Conservation (phyloP, 495 filamentous ascomycete genomes). For the Opeltia flavorubescens region DNA sequence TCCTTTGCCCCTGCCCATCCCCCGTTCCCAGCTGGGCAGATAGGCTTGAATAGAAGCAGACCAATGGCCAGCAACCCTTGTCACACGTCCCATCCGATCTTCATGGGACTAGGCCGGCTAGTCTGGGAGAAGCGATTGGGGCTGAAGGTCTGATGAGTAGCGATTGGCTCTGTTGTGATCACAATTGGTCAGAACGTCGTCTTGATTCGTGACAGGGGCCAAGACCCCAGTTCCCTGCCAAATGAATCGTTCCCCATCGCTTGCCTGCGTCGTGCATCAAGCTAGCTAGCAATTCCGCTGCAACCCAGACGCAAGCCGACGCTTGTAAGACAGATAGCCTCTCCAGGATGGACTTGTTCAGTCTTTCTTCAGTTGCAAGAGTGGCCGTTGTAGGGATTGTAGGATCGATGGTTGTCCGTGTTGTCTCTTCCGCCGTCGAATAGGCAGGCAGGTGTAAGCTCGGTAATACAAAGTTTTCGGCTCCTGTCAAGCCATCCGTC, state of each 20-base stretch:
- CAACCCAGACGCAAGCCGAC: constrained; percentile 11
- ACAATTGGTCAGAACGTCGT: neutral
- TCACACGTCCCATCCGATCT: neutral
- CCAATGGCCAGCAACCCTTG: neutral
- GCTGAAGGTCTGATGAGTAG: neutral
- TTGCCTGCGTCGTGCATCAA: constrained; percentile 7
- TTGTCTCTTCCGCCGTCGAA: neutral
- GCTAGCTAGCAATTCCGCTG: constrained; percentile 6
- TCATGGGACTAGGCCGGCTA: neutral
- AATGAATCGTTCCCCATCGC: constrained; percentile 3
- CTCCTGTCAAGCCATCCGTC: constrained; percentile 1
- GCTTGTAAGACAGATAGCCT: constrained; percentile 8
- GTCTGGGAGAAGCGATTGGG: no score
- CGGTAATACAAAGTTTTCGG: constrained; percentile 1
- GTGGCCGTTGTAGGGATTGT: neutral
- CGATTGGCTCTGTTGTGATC: constrained; percentile 7
- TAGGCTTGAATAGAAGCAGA: neutral
- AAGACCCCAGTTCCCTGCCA: neutral
- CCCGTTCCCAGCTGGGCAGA: neutral
- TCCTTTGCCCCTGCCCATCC: neutral
- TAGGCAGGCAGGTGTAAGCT: neutral
- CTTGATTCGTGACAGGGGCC: neutral
- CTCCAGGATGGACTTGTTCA: neutral
- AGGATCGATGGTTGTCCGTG: neutral
- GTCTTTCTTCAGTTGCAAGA: neutral